phyloP scores from a whole-genome alignment of 192 early-diverging fungal species.

The Allomyces javanicus region DNA sequence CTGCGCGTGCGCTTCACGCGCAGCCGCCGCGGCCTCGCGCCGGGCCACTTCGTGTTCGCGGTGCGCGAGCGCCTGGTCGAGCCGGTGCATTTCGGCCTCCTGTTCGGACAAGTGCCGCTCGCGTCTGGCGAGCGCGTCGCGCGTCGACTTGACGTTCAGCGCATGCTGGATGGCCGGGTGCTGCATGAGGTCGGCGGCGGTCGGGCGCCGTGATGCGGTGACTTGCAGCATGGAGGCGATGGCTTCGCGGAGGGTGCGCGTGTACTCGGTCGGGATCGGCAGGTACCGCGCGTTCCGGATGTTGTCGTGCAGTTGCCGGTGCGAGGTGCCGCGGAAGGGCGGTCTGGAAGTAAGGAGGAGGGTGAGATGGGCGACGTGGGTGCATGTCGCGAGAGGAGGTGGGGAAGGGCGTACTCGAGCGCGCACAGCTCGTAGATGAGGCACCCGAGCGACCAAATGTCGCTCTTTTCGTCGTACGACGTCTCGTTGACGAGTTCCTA shows the following conservation, averaged over 20 bases:
- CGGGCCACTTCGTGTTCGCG: neutral
- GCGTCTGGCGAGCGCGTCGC: neutral
- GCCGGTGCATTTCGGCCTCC: neutral
- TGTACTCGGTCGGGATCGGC: neutral
- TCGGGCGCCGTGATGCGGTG: neutral
- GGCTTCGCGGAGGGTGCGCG: neutral
- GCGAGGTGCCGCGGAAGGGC: neutral
- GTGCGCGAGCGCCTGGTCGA: neutral
- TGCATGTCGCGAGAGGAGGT: neutral
- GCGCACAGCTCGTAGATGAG: constrained; percentile 54
- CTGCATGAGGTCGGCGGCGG: neutral
- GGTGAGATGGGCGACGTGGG: neutral
- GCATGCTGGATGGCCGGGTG: neutral
- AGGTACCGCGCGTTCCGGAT: neutral
- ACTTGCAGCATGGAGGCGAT: neutral
- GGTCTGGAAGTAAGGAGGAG: neutral
- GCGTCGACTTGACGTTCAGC: neutral
- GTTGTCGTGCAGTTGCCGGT: neutral
- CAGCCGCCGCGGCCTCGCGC: neutral
- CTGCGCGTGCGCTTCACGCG: neutral
- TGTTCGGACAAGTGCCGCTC: neutral
- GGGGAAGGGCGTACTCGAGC: constrained; percentile 27
- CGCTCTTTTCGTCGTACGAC: constrained; percentile 46
- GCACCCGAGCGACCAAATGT: constrained; percentile 59
- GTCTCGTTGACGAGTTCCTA: constrained; percentile 47